Evolutionary conservation across 768 basidiomycete genomes (phyloP).

Genomic region (Exidia glandulosa): DNA sequence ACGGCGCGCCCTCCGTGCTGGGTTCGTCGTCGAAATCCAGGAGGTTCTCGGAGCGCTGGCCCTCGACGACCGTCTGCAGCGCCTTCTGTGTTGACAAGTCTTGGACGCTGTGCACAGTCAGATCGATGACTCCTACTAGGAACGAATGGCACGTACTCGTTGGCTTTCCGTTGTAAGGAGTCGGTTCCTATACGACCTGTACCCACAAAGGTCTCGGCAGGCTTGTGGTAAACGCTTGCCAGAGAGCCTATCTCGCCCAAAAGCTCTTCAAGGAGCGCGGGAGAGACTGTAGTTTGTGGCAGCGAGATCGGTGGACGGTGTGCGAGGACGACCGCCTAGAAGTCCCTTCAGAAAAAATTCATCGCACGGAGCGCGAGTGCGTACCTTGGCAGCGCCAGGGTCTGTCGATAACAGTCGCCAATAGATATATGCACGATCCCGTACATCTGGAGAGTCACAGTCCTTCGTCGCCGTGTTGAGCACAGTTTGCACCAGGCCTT

Average conservation of each 20-base stretch:
- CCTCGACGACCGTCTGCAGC: slow-evolving; percentile 81
- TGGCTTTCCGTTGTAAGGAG: slow-evolving; percentile 51
- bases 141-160: slow-evolving; percentile 37
- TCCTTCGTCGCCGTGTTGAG: slow-evolving; percentile 92
- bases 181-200: slow-evolving; percentile 82
- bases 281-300: slow-evolving; percentile 80
- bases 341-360: background rate
- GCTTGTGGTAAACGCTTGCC: slow-evolving; percentile 96
- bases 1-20: slow-evolving; percentile 48
- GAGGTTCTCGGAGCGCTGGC: slow-evolving; percentile 89
- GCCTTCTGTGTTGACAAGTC: slow-evolving; percentile 73
- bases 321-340: slow-evolving; percentile 75
- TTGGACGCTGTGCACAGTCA: slow-evolving; percentile 37
- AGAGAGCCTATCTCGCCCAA: slow-evolving; percentile 80
- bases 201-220: slow-evolving; percentile 90
- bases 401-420: slow-evolving; percentile 94
- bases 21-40: slow-evolving; percentile 84
- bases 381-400: slow-evolving; percentile 87
- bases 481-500: slow-evolving; percentile 85
- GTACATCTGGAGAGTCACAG: slow-evolving; percentile 92
- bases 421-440: slow-evolving; percentile 96
- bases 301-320: slow-evolving; percentile 89
- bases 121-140: background rate
- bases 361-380: slow-evolving; percentile 4
- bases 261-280: slow-evolving; percentile 82